phyloP scores from a whole-genome alignment of 306 rosid genomes.

The Vigna trinervia region DNA sequence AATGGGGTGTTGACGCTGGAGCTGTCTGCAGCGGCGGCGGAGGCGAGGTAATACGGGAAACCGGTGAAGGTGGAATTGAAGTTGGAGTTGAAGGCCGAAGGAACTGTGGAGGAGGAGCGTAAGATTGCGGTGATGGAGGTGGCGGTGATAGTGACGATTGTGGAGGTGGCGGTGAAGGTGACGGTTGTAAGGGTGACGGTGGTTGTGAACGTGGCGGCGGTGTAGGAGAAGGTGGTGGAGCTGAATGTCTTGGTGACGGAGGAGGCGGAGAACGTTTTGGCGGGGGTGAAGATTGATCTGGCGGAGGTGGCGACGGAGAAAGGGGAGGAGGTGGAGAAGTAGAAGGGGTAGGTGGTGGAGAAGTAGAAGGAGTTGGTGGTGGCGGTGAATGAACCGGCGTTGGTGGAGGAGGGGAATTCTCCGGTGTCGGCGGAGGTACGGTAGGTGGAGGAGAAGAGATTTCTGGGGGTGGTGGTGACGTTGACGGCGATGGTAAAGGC shows the following conservation, averaged over 20 bases:
- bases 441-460: background rate
- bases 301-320: background rate
- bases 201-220: slow-evolving; percentile 19
- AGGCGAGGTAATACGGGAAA: background rate
- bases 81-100: slow-evolving; percentile 12
- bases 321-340: background rate
- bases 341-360: background rate
- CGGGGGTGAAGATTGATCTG: background rate
- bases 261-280: slow-evolving; percentile 19
- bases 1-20: background rate
- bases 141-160: slow-evolving; percentile 35
- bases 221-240: slow-evolving; percentile 40
- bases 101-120: slow-evolving; percentile 37
- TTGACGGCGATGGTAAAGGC: background rate
- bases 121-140: slow-evolving; percentile 39
- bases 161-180: slow-evolving; percentile 38
- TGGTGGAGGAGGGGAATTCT: background rate
- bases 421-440: background rate
- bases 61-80: slow-evolving; percentile 32
- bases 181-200: too few species aligned
- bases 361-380: background rate
- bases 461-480: slow-evolving; percentile 15
- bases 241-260: background rate
- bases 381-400: background rate
- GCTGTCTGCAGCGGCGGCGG: background rate